phyloP scores from a whole-genome alignment of 2,329 filamentous ascomycete genomes.

The Alternaria arbusti region DNA sequence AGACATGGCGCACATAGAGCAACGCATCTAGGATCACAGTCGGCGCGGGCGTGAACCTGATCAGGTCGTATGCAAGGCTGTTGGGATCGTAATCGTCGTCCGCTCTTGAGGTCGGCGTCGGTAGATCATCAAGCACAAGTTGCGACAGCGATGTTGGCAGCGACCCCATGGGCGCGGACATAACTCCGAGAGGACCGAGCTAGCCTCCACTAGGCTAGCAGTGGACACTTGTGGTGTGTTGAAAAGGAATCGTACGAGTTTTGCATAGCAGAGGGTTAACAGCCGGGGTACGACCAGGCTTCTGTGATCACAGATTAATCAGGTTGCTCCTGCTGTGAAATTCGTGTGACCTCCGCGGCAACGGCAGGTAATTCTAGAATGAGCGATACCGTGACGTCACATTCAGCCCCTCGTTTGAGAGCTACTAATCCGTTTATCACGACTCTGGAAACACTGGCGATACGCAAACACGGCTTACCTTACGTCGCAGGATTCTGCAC shows the following conservation, averaged over 20 bases:
- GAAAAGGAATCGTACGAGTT: constrained; percentile 30
- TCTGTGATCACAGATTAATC: constrained; percentile 6
- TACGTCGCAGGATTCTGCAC: neutral
- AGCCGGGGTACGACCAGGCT: constrained; percentile 18
- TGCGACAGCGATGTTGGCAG: constrained; percentile 12
- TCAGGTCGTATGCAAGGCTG: constrained; percentile 25
- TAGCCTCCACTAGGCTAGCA: constrained; percentile 13
- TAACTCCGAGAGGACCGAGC: constrained; percentile 13
- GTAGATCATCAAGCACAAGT: constrained; percentile 18
- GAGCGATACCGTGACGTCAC: constrained; percentile 1
- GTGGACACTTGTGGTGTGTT: constrained; percentile 7
- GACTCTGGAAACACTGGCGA: neutral
- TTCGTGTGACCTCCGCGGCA: constrained; percentile 1
- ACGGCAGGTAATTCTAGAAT: neutral
- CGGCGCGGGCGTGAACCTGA: constrained; percentile 51
- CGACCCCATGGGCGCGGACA: constrained; percentile 17
- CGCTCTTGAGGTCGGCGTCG: constrained; percentile 15
- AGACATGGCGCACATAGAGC: constrained; percentile 61
- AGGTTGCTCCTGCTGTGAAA: neutral
- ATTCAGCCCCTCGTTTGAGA: neutral
- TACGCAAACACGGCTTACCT: neutral
- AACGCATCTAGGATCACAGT: constrained; percentile 48
- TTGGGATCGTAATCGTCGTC: constrained; percentile 11
- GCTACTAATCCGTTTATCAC: neutral
- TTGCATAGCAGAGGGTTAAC: constrained; percentile 13